These are phyloP conservation scores for Pythium vanterpoolii DNA, from an alignment of 352 stramenopile genomes.

Conservation along the genomic window DNA sequence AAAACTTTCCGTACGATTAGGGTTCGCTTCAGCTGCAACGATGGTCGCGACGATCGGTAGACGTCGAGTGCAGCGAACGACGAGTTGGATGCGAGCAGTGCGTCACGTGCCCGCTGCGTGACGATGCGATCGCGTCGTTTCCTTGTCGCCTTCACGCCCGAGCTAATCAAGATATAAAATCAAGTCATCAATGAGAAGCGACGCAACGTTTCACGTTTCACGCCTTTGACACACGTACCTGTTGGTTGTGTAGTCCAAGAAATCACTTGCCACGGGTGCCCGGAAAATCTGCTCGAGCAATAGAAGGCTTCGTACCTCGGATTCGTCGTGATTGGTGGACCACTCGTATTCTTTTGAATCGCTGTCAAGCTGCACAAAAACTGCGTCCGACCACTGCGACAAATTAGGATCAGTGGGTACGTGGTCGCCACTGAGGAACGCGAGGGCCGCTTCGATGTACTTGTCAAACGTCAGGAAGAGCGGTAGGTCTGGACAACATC, in stretches of 20 bases:
- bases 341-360: neutral
- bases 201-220: neutral
- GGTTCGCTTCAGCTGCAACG: neutral
- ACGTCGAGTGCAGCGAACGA: neutral
- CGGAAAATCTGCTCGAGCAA: slow-evolving; percentile 16
- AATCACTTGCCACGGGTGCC: neutral
- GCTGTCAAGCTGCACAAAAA: neutral
- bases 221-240: neutral
- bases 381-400: neutral
- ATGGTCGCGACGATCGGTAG: neutral
- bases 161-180: neutral
- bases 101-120: neutral
- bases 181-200: neutral
- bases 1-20: neutral
- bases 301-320: neutral
- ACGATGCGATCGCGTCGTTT: neutral
- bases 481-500: neutral
- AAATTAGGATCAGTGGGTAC: neutral
- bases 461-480: slow-evolving; percentile 3
- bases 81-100: neutral
- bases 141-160: neutral
- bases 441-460: slow-evolving; percentile 5
- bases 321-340: neutral
- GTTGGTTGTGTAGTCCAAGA: neutral
- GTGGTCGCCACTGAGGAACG: neutral